Percentiles rank a stretch among this genome's conserved stretches.
phyloP scores from a whole-genome alignment of 345 rosid species.

The Acer saccharum region DNA sequence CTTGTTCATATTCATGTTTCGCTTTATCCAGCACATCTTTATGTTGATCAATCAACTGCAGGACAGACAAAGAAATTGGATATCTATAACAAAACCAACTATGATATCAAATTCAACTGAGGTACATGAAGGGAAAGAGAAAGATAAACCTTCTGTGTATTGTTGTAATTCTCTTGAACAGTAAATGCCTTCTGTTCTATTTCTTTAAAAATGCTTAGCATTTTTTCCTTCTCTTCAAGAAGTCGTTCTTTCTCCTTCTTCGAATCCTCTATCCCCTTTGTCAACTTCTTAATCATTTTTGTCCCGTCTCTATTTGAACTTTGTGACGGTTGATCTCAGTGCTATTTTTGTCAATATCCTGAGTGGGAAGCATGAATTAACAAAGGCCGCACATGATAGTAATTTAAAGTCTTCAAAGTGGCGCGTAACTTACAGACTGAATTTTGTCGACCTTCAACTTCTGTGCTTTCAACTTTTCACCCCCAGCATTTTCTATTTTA shows the following conservation, averaged over 20 bases:
- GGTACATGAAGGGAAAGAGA: constrained; percentile 3
- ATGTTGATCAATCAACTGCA: constrained; percentile 80
- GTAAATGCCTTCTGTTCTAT: constrained; percentile 79
- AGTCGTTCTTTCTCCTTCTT: constrained; percentile 76
- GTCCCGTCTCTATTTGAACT: constrained; percentile 85
- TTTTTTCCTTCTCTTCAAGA: constrained; percentile 67
- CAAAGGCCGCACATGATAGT: constrained; percentile 14
- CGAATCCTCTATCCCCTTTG: constrained; percentile 82
- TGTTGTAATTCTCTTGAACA: constrained; percentile 82
- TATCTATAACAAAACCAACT: constrained; percentile 8
- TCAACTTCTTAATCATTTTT: constrained; percentile 83
- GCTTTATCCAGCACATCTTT: constrained; percentile 65
- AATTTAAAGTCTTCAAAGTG: constrained; percentile 17
- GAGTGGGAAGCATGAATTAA: constrained; percentile 26
- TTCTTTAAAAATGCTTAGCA: constrained; percentile 59
- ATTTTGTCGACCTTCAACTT: constrained; percentile 80
- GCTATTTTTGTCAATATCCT: constrained; percentile 86
- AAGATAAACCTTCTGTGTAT: constrained; percentile 64
- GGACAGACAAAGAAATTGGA: constrained; percentile 17
- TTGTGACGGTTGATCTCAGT: constrained; percentile 89
- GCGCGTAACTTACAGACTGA: constrained; percentile 70
- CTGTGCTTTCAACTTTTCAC: constrained; percentile 74
- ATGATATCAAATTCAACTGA: not conserved
- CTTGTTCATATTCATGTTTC: constrained; percentile 62
- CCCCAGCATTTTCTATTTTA: constrained; percentile 91